These are phyloP conservation scores for Triticum timopheevii DNA, from an alignment of 176 grass and related monocot genomes.

Conservation along the genomic window DNA sequence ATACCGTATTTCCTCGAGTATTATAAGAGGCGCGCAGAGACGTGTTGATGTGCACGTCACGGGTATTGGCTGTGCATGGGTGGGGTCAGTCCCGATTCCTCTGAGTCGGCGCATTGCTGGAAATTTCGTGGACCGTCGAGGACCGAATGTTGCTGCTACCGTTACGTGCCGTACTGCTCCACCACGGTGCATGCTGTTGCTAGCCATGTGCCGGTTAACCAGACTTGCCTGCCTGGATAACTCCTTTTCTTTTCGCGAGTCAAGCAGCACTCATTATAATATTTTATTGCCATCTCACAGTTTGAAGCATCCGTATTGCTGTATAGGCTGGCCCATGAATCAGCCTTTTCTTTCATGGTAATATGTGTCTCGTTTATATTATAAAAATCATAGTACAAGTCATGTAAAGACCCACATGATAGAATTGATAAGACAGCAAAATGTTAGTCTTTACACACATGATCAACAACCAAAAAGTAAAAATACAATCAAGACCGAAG, in stretches of 20 bases:
- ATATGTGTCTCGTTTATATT: no score
- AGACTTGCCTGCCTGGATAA: no score
- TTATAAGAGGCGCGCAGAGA: neutral
- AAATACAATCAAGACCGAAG: no score
- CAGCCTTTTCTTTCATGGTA: neutral
- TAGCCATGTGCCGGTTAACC: no score
- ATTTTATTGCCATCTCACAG: no score
- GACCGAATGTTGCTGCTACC: neutral
- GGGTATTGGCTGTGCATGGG: neutral
- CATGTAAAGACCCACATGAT: no score
- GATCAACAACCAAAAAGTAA: no score
- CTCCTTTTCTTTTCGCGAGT: neutral
- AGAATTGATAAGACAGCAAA: no score
- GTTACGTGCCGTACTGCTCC: neutral
- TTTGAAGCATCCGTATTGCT: neutral
- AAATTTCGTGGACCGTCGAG: neutral
- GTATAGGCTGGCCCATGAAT: neutral
- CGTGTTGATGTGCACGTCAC: conserved; percentile 4
- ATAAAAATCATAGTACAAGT: no score
- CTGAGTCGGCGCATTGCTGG: no score
- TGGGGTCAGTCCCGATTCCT: neutral
- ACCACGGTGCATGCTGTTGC: neutral
- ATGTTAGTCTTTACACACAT: no score
- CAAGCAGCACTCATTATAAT: neutral
- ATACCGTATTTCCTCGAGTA: neutral